A percentile compares a stretch with the other conserved stretches of the same genome.
These are phyloP conservation scores for Pleurotus salmoneostramineus DNA, from an alignment of 768 basidiomycete species.

Conservation along the genomic window DNA sequence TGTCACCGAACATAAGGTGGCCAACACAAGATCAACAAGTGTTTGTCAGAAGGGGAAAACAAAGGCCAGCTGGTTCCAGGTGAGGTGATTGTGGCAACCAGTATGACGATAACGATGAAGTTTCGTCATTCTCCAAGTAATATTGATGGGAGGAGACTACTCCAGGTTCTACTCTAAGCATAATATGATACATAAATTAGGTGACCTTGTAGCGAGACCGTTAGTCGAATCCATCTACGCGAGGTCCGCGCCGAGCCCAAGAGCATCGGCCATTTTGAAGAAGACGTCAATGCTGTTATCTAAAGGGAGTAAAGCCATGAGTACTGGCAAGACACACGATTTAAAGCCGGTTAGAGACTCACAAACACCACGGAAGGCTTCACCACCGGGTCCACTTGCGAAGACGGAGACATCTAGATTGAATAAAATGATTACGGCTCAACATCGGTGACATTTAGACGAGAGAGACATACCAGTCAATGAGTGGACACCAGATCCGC, in stretches of 20 bases:
- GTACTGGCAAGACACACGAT: background rate
- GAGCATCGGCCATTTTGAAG: conserved; percentile 35
- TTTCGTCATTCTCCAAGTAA: too few species aligned
- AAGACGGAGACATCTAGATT: conserved; percentile 37
- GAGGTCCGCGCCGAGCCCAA: conserved; percentile 17
- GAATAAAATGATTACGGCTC: background rate
- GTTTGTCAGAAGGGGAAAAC: too few species aligned
- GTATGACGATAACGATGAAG: too few species aligned
- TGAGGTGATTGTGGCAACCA: too few species aligned
- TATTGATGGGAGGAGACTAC: too few species aligned
- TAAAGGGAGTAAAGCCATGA: conserved; percentile 9
- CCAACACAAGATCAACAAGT: too few species aligned
- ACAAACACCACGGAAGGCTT: conserved; percentile 40
- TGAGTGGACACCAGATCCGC: conserved; percentile 35
- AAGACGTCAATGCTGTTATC: conserved; percentile 42
- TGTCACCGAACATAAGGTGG: too few species aligned
- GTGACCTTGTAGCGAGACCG: background rate
- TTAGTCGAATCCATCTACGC: background rate
- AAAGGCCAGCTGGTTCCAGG: too few species aligned
- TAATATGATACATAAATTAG: background rate
- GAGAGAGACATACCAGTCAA: conserved; percentile 23
- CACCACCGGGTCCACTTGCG: conserved; percentile 37
- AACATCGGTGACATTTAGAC: background rate
- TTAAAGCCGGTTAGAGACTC: conserved; percentile 15
- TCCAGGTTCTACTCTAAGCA: background rate